Evolutionary conservation across 495 filamentous ascomycete species (phyloP), one percentile per base, ranked within the genome.

Genomic region (Penicillium manginii): DNA sequence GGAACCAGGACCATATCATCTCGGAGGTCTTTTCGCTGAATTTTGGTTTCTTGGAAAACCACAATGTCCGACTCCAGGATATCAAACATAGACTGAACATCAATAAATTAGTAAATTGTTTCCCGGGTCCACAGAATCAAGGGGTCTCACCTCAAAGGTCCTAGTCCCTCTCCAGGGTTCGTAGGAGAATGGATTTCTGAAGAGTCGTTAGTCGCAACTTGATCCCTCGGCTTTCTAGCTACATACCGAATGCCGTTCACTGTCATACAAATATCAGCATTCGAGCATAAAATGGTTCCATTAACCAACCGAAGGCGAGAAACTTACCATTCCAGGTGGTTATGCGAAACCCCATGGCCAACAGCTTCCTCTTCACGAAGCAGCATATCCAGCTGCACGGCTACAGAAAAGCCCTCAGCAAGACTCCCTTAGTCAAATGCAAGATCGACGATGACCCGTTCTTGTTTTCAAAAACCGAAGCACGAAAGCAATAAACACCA

Each of bases 1-100:
- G 91, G 87, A 0, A 98, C 87, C 5, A 97, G 73, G 14, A 98
- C 92, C 93, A 98, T 97, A 69, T 97, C 94, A 78, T 98, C 94
- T 26, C 81, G 79, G 2, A 98, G 80, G 64, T 98, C 93, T 68
- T 97, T 97, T 19, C 89, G 84, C 68, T 98, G 94, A 50, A 98
- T 97, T 75, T 96, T 98, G 23, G 91, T 88, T 72, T 98, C 94
- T 70, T 98, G 94, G 75, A 98, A 90, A 60, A 97, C 83, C 18
- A 97, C 87, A 59, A 98, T 93, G 66, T 98, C 94, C 45, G 93
- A 91, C 68, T 93, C 90, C 19, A 98, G 84, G 39, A 86, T 91
- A 58, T 96, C 90, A 73, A 98, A 97, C 93, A 97, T 98, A 56
- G 86, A 85, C 83, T 92, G 53, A 10, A 33, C 2, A 46, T 9